These are phyloP conservation scores for Sugiyamaella sp. DNA, from an alignment of 1,139 yeast genomes.

Conservation along the genomic window DNA sequence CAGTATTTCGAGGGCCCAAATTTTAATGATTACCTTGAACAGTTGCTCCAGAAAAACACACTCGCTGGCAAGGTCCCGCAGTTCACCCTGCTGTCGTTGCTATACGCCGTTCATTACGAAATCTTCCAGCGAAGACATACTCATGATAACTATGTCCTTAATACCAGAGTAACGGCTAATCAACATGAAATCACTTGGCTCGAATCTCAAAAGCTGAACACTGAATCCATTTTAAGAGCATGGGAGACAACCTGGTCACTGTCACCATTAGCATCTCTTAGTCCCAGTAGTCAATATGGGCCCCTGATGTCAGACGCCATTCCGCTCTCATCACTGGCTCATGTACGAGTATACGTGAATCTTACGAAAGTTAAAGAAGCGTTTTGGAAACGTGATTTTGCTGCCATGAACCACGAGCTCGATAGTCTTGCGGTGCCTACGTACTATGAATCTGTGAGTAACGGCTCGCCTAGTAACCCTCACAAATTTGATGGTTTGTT, in stretches of 20 bases:
- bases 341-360: conserved; percentile 42
- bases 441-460: conserved; percentile 26
- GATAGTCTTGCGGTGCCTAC: conserved; percentile 32
- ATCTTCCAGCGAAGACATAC: conserved; percentile 48
- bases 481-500: conserved; percentile 36
- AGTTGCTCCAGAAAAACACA: conserved; percentile 38
- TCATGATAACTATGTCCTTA: conserved; percentile 26
- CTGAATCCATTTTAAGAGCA: conserved; percentile 40
- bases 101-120: conserved; percentile 73
- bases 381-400: conserved; percentile 45
- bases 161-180: conserved; percentile 9
- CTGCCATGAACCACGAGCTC: conserved; percentile 41
- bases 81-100: conserved; percentile 60
- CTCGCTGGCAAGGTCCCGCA: conserved; percentile 42
- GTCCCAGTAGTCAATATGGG: conserved; percentile 43
- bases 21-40: conserved; percentile 34
- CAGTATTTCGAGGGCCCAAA: conserved; percentile 36
- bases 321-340: conserved; percentile 45
- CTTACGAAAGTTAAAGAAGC: conserved; percentile 40
- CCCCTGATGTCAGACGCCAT: conserved; percentile 47
- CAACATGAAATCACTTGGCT: conserved; percentile 33
- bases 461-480: conserved; percentile 22
- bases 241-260: conserved; percentile 48
- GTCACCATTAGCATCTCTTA: conserved; percentile 44
- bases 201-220: conserved; percentile 30